phyloP scores from a whole-genome alignment of 306 rosid species.

The Prunus kanzakura region DNA sequence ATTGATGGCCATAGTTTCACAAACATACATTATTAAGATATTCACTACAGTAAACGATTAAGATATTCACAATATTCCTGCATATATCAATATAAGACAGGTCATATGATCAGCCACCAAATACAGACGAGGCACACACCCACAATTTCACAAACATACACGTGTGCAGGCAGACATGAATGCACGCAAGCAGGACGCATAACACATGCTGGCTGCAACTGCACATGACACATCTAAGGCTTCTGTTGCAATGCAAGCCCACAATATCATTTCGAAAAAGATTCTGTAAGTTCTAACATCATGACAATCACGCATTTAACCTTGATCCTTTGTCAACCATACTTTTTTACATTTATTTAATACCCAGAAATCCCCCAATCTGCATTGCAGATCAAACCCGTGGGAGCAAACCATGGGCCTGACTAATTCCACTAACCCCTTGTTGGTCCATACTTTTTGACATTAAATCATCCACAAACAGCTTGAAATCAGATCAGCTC shows the following conservation, averaged over 20 bases:
- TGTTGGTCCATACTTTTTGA: background rate
- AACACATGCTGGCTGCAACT: background rate
- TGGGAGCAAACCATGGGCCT: too few species aligned
- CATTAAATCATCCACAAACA: background rate
- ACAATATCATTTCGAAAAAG: background rate
- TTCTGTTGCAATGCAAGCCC: background rate
- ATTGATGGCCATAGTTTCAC: background rate
- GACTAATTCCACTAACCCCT: too few species aligned
- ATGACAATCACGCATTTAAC: background rate
- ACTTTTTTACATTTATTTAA: background rate
- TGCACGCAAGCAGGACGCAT: background rate
- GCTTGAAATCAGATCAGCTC: background rate
- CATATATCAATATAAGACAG: background rate
- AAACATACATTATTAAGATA: background rate
- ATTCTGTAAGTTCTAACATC: background rate
- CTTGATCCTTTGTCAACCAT: background rate
- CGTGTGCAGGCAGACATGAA: background rate
- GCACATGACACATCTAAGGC: background rate
- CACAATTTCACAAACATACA: background rate
- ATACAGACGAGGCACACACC: background rate
- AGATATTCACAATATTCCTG: background rate
- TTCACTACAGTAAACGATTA: background rate
- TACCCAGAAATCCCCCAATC: too few species aligned
- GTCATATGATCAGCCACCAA: background rate
- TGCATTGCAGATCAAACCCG: too few species aligned